Conservation (phyloP, 345 rosid species). For the Citrus unshiu region DNA sequence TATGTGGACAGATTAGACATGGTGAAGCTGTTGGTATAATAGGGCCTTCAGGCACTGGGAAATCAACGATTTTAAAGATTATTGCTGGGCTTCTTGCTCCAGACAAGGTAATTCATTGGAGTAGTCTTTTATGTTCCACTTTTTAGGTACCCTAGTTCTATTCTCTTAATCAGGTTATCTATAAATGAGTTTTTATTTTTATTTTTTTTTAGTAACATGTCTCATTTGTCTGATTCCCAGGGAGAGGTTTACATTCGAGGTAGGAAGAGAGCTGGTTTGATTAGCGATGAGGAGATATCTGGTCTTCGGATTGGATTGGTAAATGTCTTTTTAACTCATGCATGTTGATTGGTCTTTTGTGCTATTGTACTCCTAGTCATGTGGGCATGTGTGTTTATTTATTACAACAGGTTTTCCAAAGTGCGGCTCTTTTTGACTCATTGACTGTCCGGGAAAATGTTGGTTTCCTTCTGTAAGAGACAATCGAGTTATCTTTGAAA, state of each 20-base stretch:
- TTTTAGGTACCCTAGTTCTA: background rate
- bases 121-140: background rate
- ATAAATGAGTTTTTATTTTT: background rate
- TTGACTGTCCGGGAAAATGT: conserved; percentile 94
- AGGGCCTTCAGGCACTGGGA: conserved; percentile 99
- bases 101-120: conserved; percentile 57
- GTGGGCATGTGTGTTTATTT: background rate
- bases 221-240: conserved; percentile 36
- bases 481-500: conserved; percentile 15
- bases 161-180: background rate
- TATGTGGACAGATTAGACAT: conserved; percentile 64
- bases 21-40: conserved; percentile 99
- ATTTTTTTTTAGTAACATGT: background rate
- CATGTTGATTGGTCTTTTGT: background rate
- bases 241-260: conserved; percentile 90
- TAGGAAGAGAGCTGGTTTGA: conserved; percentile 72
- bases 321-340: background rate
- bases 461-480: conserved; percentile 91
- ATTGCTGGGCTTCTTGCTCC: conserved; percentile 99
- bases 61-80: conserved; percentile 89
- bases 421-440: conserved; percentile 98
- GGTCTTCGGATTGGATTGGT: conserved; percentile 98
- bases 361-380: background rate
- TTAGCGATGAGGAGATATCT: conserved; percentile 70
- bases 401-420: conserved; percentile 76